A percentile compares a stretch with the other conserved stretches of the same genome.
Evolutionary conservation across 1,139 yeast genomes (phyloP).

Genomic region (Yueomyces sp.): DNA sequence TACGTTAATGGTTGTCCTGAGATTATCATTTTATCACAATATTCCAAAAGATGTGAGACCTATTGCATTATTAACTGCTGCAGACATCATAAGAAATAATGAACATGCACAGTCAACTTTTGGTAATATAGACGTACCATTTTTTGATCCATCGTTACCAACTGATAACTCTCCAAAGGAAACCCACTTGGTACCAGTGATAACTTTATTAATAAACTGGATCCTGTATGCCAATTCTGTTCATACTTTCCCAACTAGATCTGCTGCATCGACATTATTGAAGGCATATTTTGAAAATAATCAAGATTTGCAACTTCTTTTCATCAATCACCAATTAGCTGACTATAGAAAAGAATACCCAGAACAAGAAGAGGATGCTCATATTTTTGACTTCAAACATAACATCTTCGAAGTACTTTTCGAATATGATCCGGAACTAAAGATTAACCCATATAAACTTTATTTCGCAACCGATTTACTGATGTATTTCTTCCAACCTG

Average conservation of each 20-base stretch:
- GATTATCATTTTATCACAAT: slow-evolving; percentile 52
- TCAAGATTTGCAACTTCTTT: slow-evolving; percentile 43
- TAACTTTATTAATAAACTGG: slow-evolving; percentile 73
- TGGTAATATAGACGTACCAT: slow-evolving; percentile 81
- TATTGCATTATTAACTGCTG: slow-evolving; percentile 58
- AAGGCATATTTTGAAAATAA: slow-evolving; percentile 61
- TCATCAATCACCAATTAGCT: slow-evolving; percentile 52
- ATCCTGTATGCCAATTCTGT: slow-evolving; percentile 65
- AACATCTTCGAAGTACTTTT: slow-evolving; percentile 60
- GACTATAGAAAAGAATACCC: slow-evolving; percentile 24
- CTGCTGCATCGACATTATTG: slow-evolving; percentile 54
- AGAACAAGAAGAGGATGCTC: neutral
- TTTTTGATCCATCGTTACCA: slow-evolving; percentile 71
- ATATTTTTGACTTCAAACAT: slow-evolving; percentile 4
- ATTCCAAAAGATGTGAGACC: slow-evolving; percentile 56
- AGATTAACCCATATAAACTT: slow-evolving; percentile 70
- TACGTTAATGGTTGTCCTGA: slow-evolving; percentile 50
- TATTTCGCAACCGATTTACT: slow-evolving; percentile 77
- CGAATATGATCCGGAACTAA: slow-evolving; percentile 66
- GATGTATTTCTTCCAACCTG: slow-evolving; percentile 45
- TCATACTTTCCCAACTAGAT: slow-evolving; percentile 69
- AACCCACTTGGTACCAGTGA: slow-evolving; percentile 39
- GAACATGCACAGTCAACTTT: slow-evolving; percentile 53
- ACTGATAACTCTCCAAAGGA: slow-evolving; percentile 14
- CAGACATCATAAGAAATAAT: slow-evolving; percentile 61